These are phyloP conservation scores for Wickerhamomyces bovis DNA, from an alignment of 805 yeast species.

Conservation along the genomic window DNA sequence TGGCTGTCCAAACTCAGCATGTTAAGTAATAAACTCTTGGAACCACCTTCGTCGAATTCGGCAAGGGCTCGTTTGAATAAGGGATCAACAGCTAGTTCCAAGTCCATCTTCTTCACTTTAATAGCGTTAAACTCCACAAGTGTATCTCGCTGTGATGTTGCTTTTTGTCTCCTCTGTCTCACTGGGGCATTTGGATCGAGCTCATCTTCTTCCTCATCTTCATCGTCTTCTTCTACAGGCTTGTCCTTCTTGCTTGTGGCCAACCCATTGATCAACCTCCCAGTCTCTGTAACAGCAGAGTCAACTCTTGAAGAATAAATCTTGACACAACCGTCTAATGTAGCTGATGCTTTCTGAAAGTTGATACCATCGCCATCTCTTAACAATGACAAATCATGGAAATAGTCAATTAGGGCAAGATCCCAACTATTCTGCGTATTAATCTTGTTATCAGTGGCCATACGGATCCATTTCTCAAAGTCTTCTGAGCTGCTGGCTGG, in stretches of 20 bases:
- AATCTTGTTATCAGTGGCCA: conserved; percentile 81
- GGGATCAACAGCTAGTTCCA: conserved; percentile 65
- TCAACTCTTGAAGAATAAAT: conserved; percentile 89
- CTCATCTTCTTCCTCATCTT: conserved; percentile 17
- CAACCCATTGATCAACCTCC: conserved; percentile 71
- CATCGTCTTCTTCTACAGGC: conserved; percentile 19
- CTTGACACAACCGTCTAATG: conserved; percentile 91
- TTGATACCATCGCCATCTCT: conserved; percentile 73
- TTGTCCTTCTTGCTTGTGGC: conserved; percentile 37
- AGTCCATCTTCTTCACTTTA: conserved; percentile 50
- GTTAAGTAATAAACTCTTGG: conserved; percentile 61
- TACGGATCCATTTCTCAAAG: conserved; percentile 75
- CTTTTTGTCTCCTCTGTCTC: conserved; percentile 12
- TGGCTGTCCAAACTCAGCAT: conserved; percentile 47
- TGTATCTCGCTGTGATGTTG: conserved; percentile 35
- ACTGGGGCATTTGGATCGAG: conserved; percentile 7
- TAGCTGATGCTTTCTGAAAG: conserved; percentile 86
- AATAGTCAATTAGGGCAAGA: conserved; percentile 85
- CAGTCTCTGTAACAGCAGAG: conserved; percentile 87
- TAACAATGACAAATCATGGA: conserved; percentile 72
- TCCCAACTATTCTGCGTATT: conserved; percentile 85
- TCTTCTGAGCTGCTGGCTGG: conserved; percentile 10
- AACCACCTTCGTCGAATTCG: conserved; percentile 81
- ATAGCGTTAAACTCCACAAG: conserved; percentile 46
- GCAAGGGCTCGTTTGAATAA: conserved; percentile 68